Percentiles rank a stretch among this genome's conserved stretches.
Evolutionary conservation across 169 alveolate genomes (phyloP).

Genomic region (Plasmodium vivax): DNA sequence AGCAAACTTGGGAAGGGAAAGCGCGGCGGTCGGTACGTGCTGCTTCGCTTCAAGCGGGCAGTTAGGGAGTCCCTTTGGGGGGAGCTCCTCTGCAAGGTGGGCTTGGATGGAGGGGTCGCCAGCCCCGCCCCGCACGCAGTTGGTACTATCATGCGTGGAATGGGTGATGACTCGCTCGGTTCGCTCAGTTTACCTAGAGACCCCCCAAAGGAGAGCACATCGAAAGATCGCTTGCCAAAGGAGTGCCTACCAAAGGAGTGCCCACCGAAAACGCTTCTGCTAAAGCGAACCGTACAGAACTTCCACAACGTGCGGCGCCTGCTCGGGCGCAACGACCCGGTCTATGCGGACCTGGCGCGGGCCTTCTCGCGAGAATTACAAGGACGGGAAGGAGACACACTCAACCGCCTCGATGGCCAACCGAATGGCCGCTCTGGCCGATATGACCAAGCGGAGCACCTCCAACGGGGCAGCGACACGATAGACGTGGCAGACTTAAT

Average conservation of each 20-base stretch:
- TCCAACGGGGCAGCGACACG: not conserved
- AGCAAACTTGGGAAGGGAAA: not conserved
- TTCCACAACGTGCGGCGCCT: not conserved
- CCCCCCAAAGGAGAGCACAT: not conserved
- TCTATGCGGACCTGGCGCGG: not conserved
- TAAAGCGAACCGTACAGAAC: not conserved
- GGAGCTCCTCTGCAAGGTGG: not conserved
- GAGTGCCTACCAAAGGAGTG: no score
- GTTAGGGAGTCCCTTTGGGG: not conserved
- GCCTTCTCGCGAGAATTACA: not conserved
- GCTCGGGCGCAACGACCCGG: constrained; percentile 3
- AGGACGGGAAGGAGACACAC: not conserved
- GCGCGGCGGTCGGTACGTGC: not conserved
- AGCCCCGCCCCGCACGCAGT: not conserved
- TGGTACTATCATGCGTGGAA: not conserved
- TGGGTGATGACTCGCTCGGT: not conserved
- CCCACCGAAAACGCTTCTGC: not conserved
- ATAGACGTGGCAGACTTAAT: not conserved
- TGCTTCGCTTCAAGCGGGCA: not conserved
- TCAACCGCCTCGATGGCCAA: not conserved
- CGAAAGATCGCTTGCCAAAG: no score
- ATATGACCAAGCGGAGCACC: not conserved
- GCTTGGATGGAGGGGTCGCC: not conserved
- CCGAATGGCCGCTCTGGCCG: not conserved
- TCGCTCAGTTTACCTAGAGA: not conserved